Conservation (phyloP, 2,329 filamentous ascomycete genomes). For the Alternaria sp. region DNA sequence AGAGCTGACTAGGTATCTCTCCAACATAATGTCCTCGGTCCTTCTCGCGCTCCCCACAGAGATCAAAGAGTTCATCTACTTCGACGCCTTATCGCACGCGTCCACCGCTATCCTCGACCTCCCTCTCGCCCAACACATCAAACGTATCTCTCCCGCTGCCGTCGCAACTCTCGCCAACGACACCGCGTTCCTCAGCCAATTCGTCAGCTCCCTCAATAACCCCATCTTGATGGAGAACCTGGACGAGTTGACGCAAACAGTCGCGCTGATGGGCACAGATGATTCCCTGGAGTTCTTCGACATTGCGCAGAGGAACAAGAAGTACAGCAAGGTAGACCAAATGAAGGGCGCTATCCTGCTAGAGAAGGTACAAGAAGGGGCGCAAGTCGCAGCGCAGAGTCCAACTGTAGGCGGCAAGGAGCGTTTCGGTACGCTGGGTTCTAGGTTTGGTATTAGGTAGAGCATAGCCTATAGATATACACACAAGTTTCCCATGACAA, state of each 20-base stretch:
- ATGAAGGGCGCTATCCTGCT: slow-evolving; percentile 85
- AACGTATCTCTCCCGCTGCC: slow-evolving; percentile 85
- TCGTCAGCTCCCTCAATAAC: slow-evolving; percentile 86
- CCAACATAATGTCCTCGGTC: slow-evolving; percentile 96
- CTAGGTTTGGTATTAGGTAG: slow-evolving; percentile 40
- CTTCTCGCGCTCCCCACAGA: slow-evolving; percentile 90
- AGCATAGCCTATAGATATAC: neutral
- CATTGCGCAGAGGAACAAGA: slow-evolving; percentile 84
- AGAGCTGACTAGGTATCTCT: slow-evolving; percentile 88
- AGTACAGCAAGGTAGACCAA: slow-evolving; percentile 91
- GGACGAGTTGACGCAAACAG: slow-evolving; percentile 92
- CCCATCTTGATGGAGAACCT: slow-evolving; percentile 88
- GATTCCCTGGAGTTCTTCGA: slow-evolving; percentile 99
- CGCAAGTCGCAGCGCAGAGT: slow-evolving; percentile 44
- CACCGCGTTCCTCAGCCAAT: slow-evolving; percentile 81
- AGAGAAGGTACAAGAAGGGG: slow-evolving; percentile 69
- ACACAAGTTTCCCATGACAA: neutral
- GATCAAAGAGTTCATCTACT: slow-evolving; percentile 98
- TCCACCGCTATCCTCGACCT: slow-evolving; percentile 82
- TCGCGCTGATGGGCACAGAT: slow-evolving; percentile 82
- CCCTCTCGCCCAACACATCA: slow-evolving; percentile 79
- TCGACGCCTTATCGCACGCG: slow-evolving; percentile 91
- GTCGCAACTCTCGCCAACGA: slow-evolving; percentile 82
- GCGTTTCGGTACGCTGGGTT: slow-evolving; percentile 44
- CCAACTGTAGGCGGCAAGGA: slow-evolving; percentile 38